A percentile compares a stretch with the other conserved stretches of the same genome.
phyloP scores from a whole-genome alignment of 768 basidiomycete genomes.

The Paxillus rubicundulus region DNA sequence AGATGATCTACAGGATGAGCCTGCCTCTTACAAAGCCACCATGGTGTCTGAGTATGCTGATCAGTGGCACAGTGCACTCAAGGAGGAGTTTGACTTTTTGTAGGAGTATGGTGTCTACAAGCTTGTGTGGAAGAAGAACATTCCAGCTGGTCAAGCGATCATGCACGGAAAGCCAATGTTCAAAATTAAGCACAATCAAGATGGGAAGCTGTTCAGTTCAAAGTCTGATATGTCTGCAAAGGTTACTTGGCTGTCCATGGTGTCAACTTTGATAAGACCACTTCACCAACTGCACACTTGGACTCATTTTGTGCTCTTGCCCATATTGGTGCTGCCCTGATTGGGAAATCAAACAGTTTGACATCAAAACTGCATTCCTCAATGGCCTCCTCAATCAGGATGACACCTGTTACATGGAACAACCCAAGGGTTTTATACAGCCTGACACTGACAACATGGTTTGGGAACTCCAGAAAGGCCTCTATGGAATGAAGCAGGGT shows the following conservation, averaged over 20 bases:
- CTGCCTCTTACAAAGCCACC: slow-evolving; percentile 15
- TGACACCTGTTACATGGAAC: slow-evolving; percentile 35
- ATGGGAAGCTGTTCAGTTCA: slow-evolving; percentile 23
- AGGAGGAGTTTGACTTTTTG: slow-evolving; percentile 22
- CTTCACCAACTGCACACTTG: slow-evolving; percentile 39
- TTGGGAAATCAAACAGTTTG: slow-evolving; percentile 38
- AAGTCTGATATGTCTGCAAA: slow-evolving; percentile 40
- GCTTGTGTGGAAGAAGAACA: slow-evolving; percentile 11
- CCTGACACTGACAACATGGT: slow-evolving; percentile 6
- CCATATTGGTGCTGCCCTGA: slow-evolving; percentile 33
- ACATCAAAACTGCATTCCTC: slow-evolving; percentile 42
- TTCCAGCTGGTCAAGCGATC: slow-evolving; percentile 19
- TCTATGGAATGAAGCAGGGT: slow-evolving; percentile 34
- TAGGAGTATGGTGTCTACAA: slow-evolving; percentile 15
- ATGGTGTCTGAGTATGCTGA: slow-evolving; percentile 11
- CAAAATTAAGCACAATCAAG: slow-evolving; percentile 21
- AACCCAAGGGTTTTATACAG: slow-evolving; percentile 28
- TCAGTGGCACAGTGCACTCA: slow-evolving; percentile 22
- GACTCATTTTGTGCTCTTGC: slow-evolving; percentile 38
- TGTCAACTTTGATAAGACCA: slow-evolving; percentile 40
- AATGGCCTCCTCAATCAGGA: slow-evolving; percentile 32
- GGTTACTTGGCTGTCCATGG: slow-evolving; percentile 43
- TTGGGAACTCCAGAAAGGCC: slow-evolving; percentile 14
- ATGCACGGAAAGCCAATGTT: slow-evolving; percentile 31
- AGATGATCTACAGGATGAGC: slow-evolving; percentile 10